Evolutionary conservation across 2,329 filamentous ascomycete species (phyloP), one percentile per base, ranked within the genome.

Genomic region (Salinomyces thailandicus): DNA sequence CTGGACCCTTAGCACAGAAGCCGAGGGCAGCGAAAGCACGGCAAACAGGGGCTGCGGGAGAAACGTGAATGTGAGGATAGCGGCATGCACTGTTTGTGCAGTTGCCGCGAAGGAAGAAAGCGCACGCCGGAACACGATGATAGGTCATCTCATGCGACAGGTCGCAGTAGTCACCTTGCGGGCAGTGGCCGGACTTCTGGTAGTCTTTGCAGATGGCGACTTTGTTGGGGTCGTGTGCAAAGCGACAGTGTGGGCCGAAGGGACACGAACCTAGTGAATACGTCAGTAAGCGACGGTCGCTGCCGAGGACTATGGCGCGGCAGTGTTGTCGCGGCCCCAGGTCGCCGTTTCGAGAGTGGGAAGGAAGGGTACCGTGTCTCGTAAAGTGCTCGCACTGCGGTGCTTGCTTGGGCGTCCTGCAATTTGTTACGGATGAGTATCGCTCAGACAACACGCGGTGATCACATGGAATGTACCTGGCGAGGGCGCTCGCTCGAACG

Each of bases 121-220:
- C 64, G 67, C 91, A 96, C 43, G 81, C 75, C 39, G 91, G 87
- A 37, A 83, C 83, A 62, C 89, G 82, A 61, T 95, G 75, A 47
- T 85, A 75, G 37, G 74, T 83, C 45, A 84, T 68, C 32, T 91
- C 79, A 71, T 96, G 91, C 45, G 87, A 94, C 42, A 96, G 73
- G 62, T 93, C 84, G 71, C 91, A 98, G 53, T 72, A 72, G 54
- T 80, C 74, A 62, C 85, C 85, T 59, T 75, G 75, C 50, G 69
- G 66, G 66, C 91, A 98, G 52, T 73, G 70, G 55, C 83, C 81
- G 56, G 81, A 86, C 54, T 79, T 78, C 36, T 96, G 70, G 57
- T 82, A 86, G 36, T 84, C 79, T 62, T 85, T 91, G 76, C 91
- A 98, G 38, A 91, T 78, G 38, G 89, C 84, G 53, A 93, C 84